These are phyloP conservation scores for Caryocar brasiliense DNA, from an alignment of 441 rosid species.

Conservation along the genomic window DNA sequence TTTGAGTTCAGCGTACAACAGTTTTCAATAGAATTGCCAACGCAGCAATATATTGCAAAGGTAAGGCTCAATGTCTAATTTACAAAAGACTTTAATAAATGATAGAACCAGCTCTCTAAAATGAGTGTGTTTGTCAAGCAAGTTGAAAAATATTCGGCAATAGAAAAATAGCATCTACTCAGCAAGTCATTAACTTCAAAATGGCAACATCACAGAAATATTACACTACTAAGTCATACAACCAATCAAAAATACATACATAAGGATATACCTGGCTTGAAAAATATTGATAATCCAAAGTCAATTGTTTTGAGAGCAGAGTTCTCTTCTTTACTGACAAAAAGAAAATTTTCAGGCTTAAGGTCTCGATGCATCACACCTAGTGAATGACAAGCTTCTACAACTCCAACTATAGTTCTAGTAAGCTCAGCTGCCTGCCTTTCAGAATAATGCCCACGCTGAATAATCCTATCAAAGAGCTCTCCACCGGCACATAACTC, in stretches of 20 bases:
- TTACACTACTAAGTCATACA: neutral
- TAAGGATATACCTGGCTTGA: constrained; percentile 66
- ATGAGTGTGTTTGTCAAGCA: neutral
- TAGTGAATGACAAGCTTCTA: constrained; percentile 87
- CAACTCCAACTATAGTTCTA: constrained; percentile 77
- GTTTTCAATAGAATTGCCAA: too few species aligned
- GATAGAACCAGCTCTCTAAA: neutral
- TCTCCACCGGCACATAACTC: constrained; percentile 89
- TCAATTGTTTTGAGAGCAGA: constrained; percentile 84
- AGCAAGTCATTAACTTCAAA: neutral
- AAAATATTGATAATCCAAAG: constrained; percentile 85
- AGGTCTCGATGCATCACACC: constrained; percentile 97
- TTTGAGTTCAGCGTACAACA: too few species aligned
- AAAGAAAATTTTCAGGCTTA: constrained; percentile 87
- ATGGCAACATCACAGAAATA: neutral
- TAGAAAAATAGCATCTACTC: neutral
- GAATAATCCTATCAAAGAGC: constrained; percentile 86
- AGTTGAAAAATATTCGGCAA: neutral
- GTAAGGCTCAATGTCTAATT: too few species aligned
- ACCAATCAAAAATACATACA: neutral
- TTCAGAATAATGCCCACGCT: constrained; percentile 86
- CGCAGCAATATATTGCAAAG: too few species aligned
- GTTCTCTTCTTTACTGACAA: constrained; percentile 65
- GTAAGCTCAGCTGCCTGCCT: constrained; percentile 88
- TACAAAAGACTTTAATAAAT: too few species aligned